Evolutionary conservation across 2,329 filamentous ascomycete genomes (phyloP).

Genomic region (Penicillium sp.): DNA sequence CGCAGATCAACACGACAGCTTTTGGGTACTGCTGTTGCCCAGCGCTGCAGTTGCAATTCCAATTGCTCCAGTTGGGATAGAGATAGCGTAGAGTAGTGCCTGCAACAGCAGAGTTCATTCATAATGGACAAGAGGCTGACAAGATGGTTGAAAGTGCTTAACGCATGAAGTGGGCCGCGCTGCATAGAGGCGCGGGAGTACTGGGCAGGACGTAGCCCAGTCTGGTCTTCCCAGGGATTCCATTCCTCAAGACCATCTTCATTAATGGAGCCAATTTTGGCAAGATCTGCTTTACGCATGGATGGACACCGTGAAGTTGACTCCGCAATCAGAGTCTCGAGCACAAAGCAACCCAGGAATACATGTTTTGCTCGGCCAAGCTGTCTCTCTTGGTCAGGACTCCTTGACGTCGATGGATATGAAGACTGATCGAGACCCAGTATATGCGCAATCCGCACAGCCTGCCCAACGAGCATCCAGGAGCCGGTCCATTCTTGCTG

Average conservation of each 20-base stretch:
- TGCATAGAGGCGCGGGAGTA: constrained; percentile 31
- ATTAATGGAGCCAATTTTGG: constrained; percentile 51
- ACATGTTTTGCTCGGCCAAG: constrained; percentile 43
- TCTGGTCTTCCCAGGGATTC: constrained; percentile 65
- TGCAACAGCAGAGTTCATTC: constrained; percentile 34
- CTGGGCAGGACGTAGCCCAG: constrained; percentile 32
- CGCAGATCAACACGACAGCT: constrained; percentile 33
- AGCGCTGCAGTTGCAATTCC: constrained; percentile 34
- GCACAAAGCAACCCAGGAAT: constrained; percentile 53
- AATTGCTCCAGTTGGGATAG: constrained; percentile 30
- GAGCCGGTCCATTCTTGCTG: constrained; percentile 57
- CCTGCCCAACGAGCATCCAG: constrained; percentile 64
- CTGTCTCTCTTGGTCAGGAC: constrained; percentile 33
- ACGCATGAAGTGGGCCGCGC: constrained; percentile 44
- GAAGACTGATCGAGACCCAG: constrained; percentile 40
- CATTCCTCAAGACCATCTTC: constrained; percentile 72
- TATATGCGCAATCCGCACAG: constrained; percentile 52
- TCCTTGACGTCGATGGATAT: constrained; percentile 50
- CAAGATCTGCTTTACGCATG: constrained; percentile 51
- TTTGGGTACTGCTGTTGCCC: constrained; percentile 32
- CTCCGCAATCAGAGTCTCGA: constrained; percentile 54
- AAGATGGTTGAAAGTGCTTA: constrained; percentile 56
- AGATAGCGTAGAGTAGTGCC: constrained; percentile 23
- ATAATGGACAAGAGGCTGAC: constrained; percentile 40
- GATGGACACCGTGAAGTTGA: constrained; percentile 48